Evolutionary conservation across 495 filamentous ascomycete species (phyloP).

Genomic region (Coniosporium apollinis): DNA sequence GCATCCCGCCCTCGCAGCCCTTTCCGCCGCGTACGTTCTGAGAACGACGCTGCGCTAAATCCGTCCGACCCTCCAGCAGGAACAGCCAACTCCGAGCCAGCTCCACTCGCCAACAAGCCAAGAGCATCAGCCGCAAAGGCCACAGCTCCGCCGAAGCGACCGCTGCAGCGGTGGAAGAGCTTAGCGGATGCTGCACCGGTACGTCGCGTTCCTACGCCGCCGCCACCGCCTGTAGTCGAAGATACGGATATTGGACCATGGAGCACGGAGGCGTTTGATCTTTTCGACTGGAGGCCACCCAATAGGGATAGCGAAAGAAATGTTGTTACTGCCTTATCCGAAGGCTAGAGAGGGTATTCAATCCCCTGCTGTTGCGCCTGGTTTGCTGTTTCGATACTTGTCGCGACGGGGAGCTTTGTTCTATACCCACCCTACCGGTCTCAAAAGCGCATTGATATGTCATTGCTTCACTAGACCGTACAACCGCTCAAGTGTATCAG

Average conservation of each 20-base stretch:
- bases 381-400: no score
- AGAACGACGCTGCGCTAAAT: conserved; percentile 10
- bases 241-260: conserved; percentile 30
- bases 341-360: no score
- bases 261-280: conserved; percentile 41
- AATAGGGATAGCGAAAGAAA: conserved; percentile 13
- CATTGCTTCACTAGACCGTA: no score
- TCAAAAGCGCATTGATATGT: no score
- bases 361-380: no score
- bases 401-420: no score
- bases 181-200: not conserved
- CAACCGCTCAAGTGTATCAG: no score
- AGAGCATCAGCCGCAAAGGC: not conserved
- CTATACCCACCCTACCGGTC: no score
- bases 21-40: conserved; percentile 6
- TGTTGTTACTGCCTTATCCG: no score
- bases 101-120: not conserved
- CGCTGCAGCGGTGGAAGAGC: not conserved
- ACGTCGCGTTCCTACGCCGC: no score
- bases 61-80: not conserved
- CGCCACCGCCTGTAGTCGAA: not conserved
- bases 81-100: not conserved
- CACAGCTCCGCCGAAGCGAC: conserved; percentile 3
- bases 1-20: no score
- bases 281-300: conserved; percentile 37